Evolutionary conservation across 1,139 yeast genomes (phyloP), one percentile per base, ranked within the genome.

Genomic region (Lizanozyma gosingica): DNA sequence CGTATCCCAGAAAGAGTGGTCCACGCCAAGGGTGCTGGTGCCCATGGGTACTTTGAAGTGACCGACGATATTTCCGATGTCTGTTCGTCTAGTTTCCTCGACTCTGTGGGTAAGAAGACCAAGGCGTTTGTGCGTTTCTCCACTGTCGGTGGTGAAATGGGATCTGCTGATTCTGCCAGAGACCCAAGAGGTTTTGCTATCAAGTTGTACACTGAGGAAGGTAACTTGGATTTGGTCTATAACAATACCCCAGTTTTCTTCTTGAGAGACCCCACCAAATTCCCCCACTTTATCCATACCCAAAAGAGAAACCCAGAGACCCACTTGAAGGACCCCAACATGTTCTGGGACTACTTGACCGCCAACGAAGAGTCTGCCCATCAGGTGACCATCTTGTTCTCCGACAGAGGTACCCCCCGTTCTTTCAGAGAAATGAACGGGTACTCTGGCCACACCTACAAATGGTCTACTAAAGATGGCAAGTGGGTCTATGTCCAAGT

Each of bases 291-390:
- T 48, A 76, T 76, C 48, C 81, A 76, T 54, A 72, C 80, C 33
- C 86, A 80, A 60, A 80, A 80, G 73, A 64, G 85, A 60, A 78
- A 83, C 65, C 94, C 94, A 38, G 78, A 83, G 64, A 84, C 94
- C 39, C 83, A 84, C 62, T 68, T 83, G 61, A 83, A 83, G 56
- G 94, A 86, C 60, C 76, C 85, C 17, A 71, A 77, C 60, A 75
- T 76, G 80, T 78, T 78, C 51, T 80, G 86, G 85, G 85, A 80
- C 57, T 80, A 77, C 58, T 67, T 78, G 60, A 67, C 73, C 40
- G 70, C 65, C 48, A 79, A 79, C 56, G 81, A 76, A 57, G 86
- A 80, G 54, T 67, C 83, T 16, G 63, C 73, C 43, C 87, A 80
- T 56, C 85, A 80, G 60, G 79, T 80, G 39, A 68, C 72, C 65